Evolutionary conservation across 2,329 filamentous ascomycete genomes (phyloP), one percentile per base, ranked within the genome.

Genomic region (Alternaria triticimaculans): DNA sequence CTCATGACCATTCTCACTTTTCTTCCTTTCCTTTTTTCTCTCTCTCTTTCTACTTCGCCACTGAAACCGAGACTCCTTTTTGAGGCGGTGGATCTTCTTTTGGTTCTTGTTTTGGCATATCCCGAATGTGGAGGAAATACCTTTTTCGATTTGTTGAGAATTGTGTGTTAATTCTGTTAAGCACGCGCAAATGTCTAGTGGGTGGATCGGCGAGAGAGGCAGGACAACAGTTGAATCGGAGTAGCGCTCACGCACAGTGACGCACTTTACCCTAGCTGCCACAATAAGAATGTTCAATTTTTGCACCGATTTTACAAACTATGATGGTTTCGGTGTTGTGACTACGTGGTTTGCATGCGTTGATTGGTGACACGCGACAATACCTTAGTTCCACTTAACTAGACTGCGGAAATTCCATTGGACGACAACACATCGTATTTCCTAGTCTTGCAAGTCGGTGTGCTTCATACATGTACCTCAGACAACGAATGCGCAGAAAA

Each of bases 1-100:
- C 57, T 69, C 66, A 69, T 62, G 66, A 63, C 55, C 25, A 55
- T 51, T 28, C 18, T 58, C 57, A 28, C 53, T 41, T 50, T 62
- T 37, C 58, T 45, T 28, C 12, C 56, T 50, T 28, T 12, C 9
- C 23, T 50, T 14, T 44, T 57, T 56, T 33, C 25, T 6, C 1
- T 25, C 23, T 37, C n/a, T 50, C 28, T 37, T 33, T 30, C 56
- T 55, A 41, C 45, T 30, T 18, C 37, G 37, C 51, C 25, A 26
- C 28, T 21, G 26, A 55, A 55, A 33, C 45, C 44, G 41, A 44
- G 26, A 45, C 55, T 41, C 49, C 58, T 46, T 37, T 44, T 44
- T 63, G 48, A 49, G 43, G 41, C 25, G 58, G 45, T 18, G 30
- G 23, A 51, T 41, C 45, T 50, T 50, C 51, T 21, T 21, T 20